phyloP scores from a whole-genome alignment of 805 yeast species.

The Cyberlindnera nakhonratchasimensis region DNA sequence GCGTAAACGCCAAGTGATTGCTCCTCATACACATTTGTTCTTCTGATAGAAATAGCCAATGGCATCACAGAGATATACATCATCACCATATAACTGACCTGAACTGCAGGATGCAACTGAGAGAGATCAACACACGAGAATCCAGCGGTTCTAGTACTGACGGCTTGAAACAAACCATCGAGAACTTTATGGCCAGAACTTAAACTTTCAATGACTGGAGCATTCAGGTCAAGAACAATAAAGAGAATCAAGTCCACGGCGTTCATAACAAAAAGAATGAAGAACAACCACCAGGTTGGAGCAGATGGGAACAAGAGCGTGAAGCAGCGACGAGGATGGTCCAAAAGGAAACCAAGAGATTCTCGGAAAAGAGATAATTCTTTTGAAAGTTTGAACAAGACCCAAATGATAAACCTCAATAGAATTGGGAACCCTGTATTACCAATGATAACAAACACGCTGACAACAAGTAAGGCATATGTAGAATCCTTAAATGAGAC shows the following conservation, averaged over 20 bases:
- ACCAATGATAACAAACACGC: constrained; percentile 81
- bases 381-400: constrained; percentile 61
- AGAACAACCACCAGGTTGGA: constrained; percentile 93
- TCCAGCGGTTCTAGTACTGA: constrained; percentile 94
- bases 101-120: constrained; percentile 81
- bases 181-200: constrained; percentile 67
- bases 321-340: constrained; percentile 96
- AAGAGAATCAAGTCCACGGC: constrained; percentile 77
- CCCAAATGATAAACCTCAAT: constrained; percentile 80
- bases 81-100: constrained; percentile 91
- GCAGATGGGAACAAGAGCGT: constrained; percentile 86
- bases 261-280: constrained; percentile 69
- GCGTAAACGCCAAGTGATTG: constrained; percentile 89
- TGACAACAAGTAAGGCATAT: constrained; percentile 58
- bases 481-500: constrained; percentile 56
- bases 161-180: constrained; percentile 86
- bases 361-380: constrained; percentile 65
- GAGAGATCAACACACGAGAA: constrained; percentile 70
- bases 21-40: constrained; percentile 97
- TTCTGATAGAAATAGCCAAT: constrained; percentile 89
- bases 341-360: constrained; percentile 79
- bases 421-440: constrained; percentile 93
- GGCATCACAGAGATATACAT: constrained; percentile 98
- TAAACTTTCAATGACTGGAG: constrained; percentile 47
- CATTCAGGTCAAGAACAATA: constrained; percentile 68